These are phyloP conservation scores for Paramecium caudatum DNA, from an alignment of 73 alveolate genomes.

Conservation along the genomic window DNA sequence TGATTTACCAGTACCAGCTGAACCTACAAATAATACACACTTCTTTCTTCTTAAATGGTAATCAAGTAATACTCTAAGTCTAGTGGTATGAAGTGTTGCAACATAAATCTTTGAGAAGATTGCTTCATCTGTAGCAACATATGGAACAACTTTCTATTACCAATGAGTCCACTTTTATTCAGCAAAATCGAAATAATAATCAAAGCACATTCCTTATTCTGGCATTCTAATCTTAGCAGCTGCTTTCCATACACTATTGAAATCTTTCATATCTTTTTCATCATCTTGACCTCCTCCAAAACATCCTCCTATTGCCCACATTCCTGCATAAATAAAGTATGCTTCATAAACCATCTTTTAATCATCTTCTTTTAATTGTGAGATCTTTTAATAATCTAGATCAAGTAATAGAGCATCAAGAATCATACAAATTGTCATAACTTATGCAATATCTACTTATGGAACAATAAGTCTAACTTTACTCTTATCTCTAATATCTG, in stretches of 20 bases:
- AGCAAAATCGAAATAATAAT: constrained; percentile 91
- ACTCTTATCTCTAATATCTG: constrained; percentile 82
- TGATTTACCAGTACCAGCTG: constrained; percentile 99
- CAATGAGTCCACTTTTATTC: constrained; percentile 96
- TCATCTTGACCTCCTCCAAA: constrained; percentile 87
- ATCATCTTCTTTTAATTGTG: constrained; percentile 81
- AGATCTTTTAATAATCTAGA: constrained; percentile 77
- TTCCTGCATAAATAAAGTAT: constrained; percentile 94
- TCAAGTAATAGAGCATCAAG: constrained; percentile 85
- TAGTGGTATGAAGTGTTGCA: constrained; percentile 96
- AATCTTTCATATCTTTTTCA: constrained; percentile 89
- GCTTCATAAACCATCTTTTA: constrained; percentile 93
- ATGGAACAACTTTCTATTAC: constrained; percentile 90
- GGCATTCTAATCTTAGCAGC: constrained; percentile 96
- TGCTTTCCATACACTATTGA: constrained; percentile 89
- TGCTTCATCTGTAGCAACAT: constrained; percentile 92
- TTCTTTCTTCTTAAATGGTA: constrained; percentile 92
- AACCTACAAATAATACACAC: constrained; percentile 97
- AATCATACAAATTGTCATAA: constrained; percentile 85
- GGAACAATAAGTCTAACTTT: constrained; percentile 88
- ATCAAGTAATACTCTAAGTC: constrained; percentile 94
- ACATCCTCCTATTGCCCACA: constrained; percentile 99
- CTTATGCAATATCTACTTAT: constrained; percentile 85
- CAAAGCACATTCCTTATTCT: constrained; percentile 95
- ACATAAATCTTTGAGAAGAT: constrained; percentile 97